Evolutionary conservation across 352 stramenopile species (phyloP).

Genomic region (Pythium volutum): DNA sequence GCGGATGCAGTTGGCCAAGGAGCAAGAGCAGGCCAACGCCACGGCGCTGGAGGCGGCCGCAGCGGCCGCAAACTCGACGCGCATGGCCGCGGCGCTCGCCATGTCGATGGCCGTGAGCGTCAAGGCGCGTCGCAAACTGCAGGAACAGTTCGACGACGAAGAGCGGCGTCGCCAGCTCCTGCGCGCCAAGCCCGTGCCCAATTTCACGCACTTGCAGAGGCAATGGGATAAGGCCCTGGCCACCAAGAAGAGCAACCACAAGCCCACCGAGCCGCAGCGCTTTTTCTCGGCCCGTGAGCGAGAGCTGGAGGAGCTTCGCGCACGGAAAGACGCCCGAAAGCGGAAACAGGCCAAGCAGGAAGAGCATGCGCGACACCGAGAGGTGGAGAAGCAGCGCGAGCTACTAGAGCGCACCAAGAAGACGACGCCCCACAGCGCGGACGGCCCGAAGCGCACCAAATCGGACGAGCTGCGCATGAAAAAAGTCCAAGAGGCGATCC

Average conservation of each 20-base stretch:
- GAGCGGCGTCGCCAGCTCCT: constrained; percentile 18
- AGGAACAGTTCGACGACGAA: constrained; percentile 38
- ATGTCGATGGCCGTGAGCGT: constrained; percentile 32
- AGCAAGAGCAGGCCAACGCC: constrained; percentile 7
- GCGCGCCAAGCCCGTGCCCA: constrained; percentile 50
- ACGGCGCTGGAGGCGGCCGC: not conserved
- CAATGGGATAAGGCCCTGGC: constrained; percentile 47
- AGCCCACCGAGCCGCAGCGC: constrained; percentile 24
- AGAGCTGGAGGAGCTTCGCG: constrained; percentile 37
- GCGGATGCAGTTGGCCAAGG: constrained; percentile 40
- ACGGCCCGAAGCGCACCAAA: constrained; percentile 38
- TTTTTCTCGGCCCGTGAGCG: constrained; percentile 52
- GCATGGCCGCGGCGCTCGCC: not conserved
- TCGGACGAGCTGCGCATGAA: constrained; percentile 52
- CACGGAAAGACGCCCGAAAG: constrained; percentile 47
- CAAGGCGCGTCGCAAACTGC: constrained; percentile 49
- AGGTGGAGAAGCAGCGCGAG: constrained; percentile 32
- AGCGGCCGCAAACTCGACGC: not conserved
- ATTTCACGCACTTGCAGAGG: constrained; percentile 59
- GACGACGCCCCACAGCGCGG: constrained; percentile 6
- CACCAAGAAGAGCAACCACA: constrained; percentile 32
- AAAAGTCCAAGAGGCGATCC: constrained; percentile 35
- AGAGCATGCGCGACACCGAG: constrained; percentile 25
- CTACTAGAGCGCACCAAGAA: constrained; percentile 31
- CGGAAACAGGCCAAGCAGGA: constrained; percentile 42